These are phyloP conservation scores for Wickerhamomyces pijperi DNA, from an alignment of 805 yeast species.

Conservation along the genomic window DNA sequence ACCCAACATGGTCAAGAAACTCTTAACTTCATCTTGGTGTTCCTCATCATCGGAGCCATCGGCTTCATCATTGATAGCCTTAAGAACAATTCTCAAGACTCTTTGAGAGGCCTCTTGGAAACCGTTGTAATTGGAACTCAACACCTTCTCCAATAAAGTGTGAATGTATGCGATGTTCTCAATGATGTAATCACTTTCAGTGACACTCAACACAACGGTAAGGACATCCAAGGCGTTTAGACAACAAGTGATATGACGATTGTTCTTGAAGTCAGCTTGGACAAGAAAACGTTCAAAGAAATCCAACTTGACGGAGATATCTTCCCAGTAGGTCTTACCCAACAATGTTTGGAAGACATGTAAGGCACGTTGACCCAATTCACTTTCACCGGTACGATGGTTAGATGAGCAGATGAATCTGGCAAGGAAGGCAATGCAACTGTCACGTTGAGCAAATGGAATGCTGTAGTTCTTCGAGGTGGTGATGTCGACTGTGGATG, in stretches of 20 bases:
- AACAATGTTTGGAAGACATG: constrained; percentile 65
- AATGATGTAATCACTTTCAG: constrained; percentile 67
- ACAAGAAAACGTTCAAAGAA: constrained; percentile 83
- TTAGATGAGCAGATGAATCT: constrained; percentile 81
- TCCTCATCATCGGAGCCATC: constrained; percentile 32
- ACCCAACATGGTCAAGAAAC: constrained; percentile 49
- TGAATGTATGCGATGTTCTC: constrained; percentile 61
- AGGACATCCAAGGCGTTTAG: constrained; percentile 87
- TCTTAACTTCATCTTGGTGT: constrained; percentile 49
- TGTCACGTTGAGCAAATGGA: constrained; percentile 76
- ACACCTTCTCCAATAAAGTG: constrained; percentile 65
- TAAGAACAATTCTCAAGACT: constrained; percentile 57
- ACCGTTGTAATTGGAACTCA: constrained; percentile 75
- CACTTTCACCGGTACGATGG: constrained; percentile 75
- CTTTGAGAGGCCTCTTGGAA: constrained; percentile 77
- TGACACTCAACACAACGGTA: constrained; percentile 72
- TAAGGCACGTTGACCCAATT: constrained; percentile 71
- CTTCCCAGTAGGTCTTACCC: constrained; percentile 73
- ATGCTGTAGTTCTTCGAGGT: constrained; percentile 43
- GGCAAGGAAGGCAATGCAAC: constrained; percentile 80
- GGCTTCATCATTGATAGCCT: constrained; percentile 44
- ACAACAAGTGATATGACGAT: constrained; percentile 65
- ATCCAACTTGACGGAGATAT: constrained; percentile 73
- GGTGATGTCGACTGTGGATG: constrained; percentile 26
- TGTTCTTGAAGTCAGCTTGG: constrained; percentile 62